Evolutionary conservation across 257 asterid species (phyloP), one percentile per base, ranked within the genome.

Genomic region (Sherardia arvensis): DNA sequence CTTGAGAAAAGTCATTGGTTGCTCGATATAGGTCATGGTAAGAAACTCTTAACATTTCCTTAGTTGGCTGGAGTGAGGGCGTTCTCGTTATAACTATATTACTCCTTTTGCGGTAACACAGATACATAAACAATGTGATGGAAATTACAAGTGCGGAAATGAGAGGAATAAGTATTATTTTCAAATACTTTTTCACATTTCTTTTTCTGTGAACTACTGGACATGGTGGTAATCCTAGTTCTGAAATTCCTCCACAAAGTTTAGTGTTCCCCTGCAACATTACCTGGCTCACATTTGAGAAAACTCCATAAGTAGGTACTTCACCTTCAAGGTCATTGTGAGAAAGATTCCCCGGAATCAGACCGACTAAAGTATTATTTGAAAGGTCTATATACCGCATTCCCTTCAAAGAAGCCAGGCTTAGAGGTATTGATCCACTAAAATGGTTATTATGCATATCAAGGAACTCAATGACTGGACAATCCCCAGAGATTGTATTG

Each of bases 241-340:
- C 57, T 12, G 29, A 58, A 22, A 49, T 21, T 15, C 69, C 73
- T n/a, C 73, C 77, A 56, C 77, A 73, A 27, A 73, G 70, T 23
- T 68, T 73, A 33, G 0, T 22, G 49, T 73, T 73, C 59, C 71
- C 68, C 4, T 48, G 4, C 20, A 73, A 18, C 18, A 26, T 28
- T 56, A 68, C 25, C 4, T 7, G 58, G 54, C 33, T 68, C 25
- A 40, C 56, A 53, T 68, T 64, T 18, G 32, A 53, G 32, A 73
- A 73, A 59, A 59, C 47, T 9, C 74, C 62, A 57, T 28, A 40
- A 15, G 40, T 66, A 7, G 73, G 73, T 4, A 68, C 29, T 4
- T 17, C 67, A 4, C 73, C 77, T 57, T 73, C 73, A 17, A 68
- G 53, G 40, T 28, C 53, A 58, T 73, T 73, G 40, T 32, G 33